Conservation (phyloP, 768 basidiomycete species). For the Obba rivulosa region DNA sequence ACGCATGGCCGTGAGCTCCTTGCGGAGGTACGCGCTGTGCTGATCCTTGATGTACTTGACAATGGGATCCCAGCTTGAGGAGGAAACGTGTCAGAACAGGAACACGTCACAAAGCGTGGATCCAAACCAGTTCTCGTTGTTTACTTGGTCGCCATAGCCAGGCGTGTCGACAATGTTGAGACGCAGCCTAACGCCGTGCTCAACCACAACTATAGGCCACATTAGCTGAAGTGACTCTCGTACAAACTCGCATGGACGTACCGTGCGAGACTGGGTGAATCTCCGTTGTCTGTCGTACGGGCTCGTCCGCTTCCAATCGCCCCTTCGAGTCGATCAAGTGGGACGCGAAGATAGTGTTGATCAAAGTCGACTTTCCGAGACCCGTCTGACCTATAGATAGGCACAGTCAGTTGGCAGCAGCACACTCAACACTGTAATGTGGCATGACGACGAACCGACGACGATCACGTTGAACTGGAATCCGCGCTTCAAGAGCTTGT, state of each 20-base stretch:
- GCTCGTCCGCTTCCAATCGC: conserved; percentile 79
- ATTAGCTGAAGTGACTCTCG: no score
- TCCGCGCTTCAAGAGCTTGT: conserved; percentile 97
- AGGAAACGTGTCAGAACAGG: conserved; percentile 1
- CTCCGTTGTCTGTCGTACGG: conserved; percentile 93
- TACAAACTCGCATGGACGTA: conserved; percentile 25
- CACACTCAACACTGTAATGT: not conserved
- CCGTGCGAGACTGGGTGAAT: conserved; percentile 94
- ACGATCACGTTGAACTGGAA: conserved; percentile 99
- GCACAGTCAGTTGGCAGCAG: not conserved
- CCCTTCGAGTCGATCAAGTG: conserved; percentile 98
- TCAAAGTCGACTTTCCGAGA: conserved; percentile 95
- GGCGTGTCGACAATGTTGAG: conserved; percentile 99
- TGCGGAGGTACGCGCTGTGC: conserved; percentile 96
- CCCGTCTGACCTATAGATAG: conserved; percentile 80
- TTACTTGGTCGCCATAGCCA: conserved; percentile 96
- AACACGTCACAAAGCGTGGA: not conserved
- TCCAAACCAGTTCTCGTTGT: conserved; percentile 94
- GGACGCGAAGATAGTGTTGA: conserved; percentile 98
- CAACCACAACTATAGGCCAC: conserved; percentile 77
- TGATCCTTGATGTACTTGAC: conserved; percentile 99
- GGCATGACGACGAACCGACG: conserved; percentile 59
- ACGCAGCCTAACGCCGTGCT: conserved; percentile 91
- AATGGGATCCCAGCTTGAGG: conserved; percentile 91
- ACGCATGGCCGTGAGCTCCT: conserved; percentile 97